These are phyloP conservation scores for Fusarium sp. DNA, from an alignment of 2,329 filamentous ascomycete species.

Conservation along the genomic window DNA sequence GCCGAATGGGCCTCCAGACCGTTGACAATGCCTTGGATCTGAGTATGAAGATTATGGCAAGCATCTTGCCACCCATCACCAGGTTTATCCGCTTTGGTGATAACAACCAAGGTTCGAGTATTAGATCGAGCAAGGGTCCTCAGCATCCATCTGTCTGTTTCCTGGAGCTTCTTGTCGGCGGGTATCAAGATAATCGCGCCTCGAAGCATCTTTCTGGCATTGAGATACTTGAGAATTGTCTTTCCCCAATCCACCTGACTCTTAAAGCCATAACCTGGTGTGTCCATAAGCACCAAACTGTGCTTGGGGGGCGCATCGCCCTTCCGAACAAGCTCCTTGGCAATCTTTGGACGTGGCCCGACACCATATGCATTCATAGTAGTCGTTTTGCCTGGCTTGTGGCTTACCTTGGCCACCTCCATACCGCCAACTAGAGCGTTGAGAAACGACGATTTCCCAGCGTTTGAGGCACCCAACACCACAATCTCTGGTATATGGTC, in stretches of 20 bases:
- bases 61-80: conserved; percentile 47
- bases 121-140: conserved; percentile 60
- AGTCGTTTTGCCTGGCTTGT: conserved; percentile 64
- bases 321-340: conserved; percentile 46
- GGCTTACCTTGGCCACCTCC: conserved; percentile 63
- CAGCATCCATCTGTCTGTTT: conserved; percentile 62
- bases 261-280: conserved; percentile 64
- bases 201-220: conserved; percentile 59
- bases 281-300: conserved; percentile 64
- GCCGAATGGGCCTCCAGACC: conserved; percentile 40
- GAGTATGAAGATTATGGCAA: conserved; percentile 47
- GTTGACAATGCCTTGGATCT: conserved; percentile 48
- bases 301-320: conserved; percentile 59
- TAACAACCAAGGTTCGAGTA: conserved; percentile 62
- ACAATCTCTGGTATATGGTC: conserved; percentile 72
- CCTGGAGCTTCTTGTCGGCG: conserved; percentile 64
- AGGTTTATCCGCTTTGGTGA: conserved; percentile 70
- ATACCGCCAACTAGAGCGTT: conserved; percentile 76
- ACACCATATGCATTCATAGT: conserved; percentile 69
- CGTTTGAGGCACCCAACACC: conserved; percentile 88
- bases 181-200: conserved; percentile 68
- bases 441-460: conserved; percentile 89
- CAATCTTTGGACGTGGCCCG: conserved; percentile 56
- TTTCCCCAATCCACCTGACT: conserved; percentile 64
- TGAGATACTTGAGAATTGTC: conserved; percentile 65